phyloP scores from a whole-genome alignment of 2,329 filamentous ascomycete genomes.

The Dactylonectria macrodidyma region DNA sequence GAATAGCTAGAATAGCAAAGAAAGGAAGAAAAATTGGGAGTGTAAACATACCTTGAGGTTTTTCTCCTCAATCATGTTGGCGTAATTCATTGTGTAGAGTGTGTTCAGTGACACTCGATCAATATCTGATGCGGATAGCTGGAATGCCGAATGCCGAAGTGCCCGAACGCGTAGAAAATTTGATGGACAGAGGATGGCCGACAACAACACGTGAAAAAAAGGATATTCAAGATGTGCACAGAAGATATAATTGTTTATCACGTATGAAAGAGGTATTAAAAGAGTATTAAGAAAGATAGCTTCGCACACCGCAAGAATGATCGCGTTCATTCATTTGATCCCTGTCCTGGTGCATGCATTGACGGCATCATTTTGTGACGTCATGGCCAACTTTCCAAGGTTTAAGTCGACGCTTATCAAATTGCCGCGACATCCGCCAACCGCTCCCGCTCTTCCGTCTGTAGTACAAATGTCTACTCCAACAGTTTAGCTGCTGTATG shows the following conservation, averaged over 20 bases:
- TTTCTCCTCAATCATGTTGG: conserved; percentile 47
- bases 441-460: no score
- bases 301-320: conserved; percentile 15
- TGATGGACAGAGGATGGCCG: background rate
- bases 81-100: conserved; percentile 38
- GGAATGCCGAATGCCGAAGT: background rate
- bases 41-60: conserved; percentile 40
- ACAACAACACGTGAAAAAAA: background rate
- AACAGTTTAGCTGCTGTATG: no score
- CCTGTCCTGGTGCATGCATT: conserved; percentile 7
- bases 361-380: conserved; percentile 5
- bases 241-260: background rate
- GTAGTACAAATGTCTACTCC: no score
- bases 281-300: background rate
- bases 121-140: background rate
- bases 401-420: background rate
- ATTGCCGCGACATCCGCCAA: background rate
- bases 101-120: background rate
- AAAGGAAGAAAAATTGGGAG: background rate
- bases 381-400: conserved; percentile 11
- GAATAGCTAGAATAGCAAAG: background rate
- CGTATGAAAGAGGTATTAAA: background rate
- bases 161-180: background rate
- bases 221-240: background rate
- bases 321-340: background rate